phyloP scores from a whole-genome alignment of 208 protist species.

The Trypanosoma avium region DNA sequence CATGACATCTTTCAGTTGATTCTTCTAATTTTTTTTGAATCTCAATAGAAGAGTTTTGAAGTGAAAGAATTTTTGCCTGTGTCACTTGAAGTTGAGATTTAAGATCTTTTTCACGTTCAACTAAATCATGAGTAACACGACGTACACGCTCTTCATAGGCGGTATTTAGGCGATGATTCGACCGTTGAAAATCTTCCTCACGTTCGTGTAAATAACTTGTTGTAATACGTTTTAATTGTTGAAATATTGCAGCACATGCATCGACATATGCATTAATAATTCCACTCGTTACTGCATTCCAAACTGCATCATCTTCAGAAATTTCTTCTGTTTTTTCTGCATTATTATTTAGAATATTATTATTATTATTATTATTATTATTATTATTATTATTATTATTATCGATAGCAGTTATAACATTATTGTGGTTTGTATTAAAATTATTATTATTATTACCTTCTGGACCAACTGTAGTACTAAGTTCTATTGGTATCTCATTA shows the following conservation, averaged over 20 bases:
- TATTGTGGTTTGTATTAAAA: neutral
- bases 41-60: neutral
- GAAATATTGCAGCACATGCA: conserved; percentile 16
- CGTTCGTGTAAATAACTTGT: neutral
- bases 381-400: neutral
- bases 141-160: conserved; percentile 9
- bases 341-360: neutral
- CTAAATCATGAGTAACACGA: neutral
- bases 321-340: neutral
- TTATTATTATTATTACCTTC: neutral
- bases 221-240: conserved; percentile 3
- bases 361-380: neutral
- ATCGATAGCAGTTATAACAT: neutral
- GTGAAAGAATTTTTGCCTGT: neutral
- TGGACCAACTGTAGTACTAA: neutral
- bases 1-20: conserved; percentile 1
- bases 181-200: conserved; percentile 8
- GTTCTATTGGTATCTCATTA: neutral
- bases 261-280: conserved; percentile 27
- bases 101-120: neutral
- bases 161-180: neutral
- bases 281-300: neutral
- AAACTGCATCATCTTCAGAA: conserved; percentile 3
- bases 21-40: neutral
- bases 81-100: conserved; percentile 4